phyloP scores from a whole-genome alignment of 345 rosid species.

The Populus ilicifolia region DNA sequence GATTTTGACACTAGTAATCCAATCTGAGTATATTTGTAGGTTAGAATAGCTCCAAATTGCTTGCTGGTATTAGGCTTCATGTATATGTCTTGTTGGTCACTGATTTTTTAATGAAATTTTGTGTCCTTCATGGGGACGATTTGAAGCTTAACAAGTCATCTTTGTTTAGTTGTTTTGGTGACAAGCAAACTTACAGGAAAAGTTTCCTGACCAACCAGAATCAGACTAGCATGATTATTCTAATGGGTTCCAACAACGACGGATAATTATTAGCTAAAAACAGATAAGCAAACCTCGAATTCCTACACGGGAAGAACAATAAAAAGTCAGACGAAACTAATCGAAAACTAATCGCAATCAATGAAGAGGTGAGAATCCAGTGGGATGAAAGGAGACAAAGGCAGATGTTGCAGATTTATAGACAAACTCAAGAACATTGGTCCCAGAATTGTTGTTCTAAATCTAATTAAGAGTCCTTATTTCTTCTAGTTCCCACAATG shows the following conservation, averaged over 20 bases:
- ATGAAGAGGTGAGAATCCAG: slow-evolving; percentile 28
- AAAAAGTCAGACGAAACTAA: slow-evolving; percentile 21
- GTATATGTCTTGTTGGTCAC: background rate
- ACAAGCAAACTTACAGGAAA: background rate
- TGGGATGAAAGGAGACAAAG: slow-evolving; percentile 22
- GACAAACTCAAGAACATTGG: slow-evolving; percentile 19
- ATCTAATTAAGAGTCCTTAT: background rate
- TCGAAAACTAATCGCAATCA: slow-evolving; percentile 4
- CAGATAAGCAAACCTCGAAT: slow-evolving; percentile 24
- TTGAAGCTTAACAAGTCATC: background rate
- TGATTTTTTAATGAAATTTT: background rate
- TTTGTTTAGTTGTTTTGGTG: background rate
- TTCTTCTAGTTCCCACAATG: background rate
- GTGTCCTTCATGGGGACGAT: background rate
- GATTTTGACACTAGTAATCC: background rate
- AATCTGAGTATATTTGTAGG: background rate
- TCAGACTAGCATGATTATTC: background rate
- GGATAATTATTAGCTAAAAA: slow-evolving; percentile 22
- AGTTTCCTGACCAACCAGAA: slow-evolving; percentile 8
- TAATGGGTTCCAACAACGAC: slow-evolving; percentile 15
- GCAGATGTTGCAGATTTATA: slow-evolving; percentile 26
- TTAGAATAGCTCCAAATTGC: background rate
- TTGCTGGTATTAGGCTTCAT: background rate
- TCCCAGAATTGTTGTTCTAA: slow-evolving; percentile 19
- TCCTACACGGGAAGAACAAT: slow-evolving; percentile 13